Percentiles rank a stretch among this genome's conserved stretches.
Evolutionary conservation across 176 grass and related monocot genomes (phyloP).

Genomic region (Eleusine indica): DNA sequence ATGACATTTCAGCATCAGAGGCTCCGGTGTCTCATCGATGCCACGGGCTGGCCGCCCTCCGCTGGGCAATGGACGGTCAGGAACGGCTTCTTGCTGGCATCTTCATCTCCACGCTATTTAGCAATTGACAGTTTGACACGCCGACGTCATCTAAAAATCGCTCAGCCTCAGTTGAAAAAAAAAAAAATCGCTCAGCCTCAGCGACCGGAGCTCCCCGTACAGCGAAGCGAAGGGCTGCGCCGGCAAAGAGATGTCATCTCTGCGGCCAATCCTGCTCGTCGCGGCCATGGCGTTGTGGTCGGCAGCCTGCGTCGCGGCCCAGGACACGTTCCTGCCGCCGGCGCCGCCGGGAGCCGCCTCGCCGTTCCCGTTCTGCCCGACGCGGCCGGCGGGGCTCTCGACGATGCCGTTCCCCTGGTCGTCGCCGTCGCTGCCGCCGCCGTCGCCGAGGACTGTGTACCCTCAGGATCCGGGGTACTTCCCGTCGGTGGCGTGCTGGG

Average conservation of each 20-base stretch:
- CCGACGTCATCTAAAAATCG: background rate
- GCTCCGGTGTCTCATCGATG: slow-evolving; percentile 17
- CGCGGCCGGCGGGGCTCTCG: slow-evolving; percentile 23
- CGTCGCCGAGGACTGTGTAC: slow-evolving; percentile 5
- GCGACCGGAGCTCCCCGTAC: background rate
- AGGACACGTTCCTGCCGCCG: slow-evolving; percentile 37
- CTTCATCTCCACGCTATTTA: slow-evolving; percentile 19
- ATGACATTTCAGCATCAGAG: background rate
- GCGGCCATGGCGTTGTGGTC: slow-evolving; percentile 18
- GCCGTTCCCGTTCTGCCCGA: slow-evolving; percentile 54
- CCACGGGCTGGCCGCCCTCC: background rate
- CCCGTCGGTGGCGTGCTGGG: background rate
- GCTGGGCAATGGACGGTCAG: slow-evolving; percentile 24
- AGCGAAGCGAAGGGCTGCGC: background rate
- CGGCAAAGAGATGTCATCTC: background rate
- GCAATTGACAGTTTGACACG: background rate
- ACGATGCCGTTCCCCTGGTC: slow-evolving; percentile 47
- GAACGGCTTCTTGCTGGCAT: background rate
- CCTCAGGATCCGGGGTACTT: slow-evolving; percentile 55
- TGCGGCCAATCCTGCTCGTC: slow-evolving; percentile 27
- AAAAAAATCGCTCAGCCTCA: background rate
- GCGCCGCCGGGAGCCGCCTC: slow-evolving; percentile 4
- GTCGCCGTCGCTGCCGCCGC: slow-evolving; percentile 14
- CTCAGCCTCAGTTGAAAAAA: background rate
- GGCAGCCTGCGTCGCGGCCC: background rate